phyloP scores from a whole-genome alignment of 2,329 filamentous ascomycete species.

The Ambrosiella cleistominuta region DNA sequence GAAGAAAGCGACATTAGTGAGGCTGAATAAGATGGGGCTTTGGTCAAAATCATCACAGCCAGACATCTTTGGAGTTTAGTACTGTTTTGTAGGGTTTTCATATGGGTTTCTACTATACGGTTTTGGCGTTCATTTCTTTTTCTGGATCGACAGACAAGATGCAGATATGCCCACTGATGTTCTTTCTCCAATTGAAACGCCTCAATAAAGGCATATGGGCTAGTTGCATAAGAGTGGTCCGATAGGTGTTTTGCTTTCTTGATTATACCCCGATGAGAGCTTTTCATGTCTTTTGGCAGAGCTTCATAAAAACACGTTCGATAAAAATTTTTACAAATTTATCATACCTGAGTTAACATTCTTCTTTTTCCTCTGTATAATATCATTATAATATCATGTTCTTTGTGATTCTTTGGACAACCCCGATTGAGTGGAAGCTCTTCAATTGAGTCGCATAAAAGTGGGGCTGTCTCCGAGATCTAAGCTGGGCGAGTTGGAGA shows the following conservation, averaged over 20 bases:
- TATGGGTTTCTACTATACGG: not conserved
- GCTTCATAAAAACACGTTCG: not conserved
- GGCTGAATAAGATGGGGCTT: constrained; percentile 31
- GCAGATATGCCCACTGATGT: not conserved
- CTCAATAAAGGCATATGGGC: no score
- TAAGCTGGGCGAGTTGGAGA: not conserved
- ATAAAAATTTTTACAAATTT: no score
- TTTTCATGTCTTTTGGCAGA: not conserved
- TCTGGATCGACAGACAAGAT: not conserved
- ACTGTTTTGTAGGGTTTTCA: not conserved
- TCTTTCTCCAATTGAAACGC: not conserved
- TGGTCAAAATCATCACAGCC: not conserved
- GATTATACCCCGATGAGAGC: not conserved
- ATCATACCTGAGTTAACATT: not conserved
- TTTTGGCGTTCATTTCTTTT: not conserved
- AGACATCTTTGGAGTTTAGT: not conserved
- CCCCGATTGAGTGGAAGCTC: not conserved
- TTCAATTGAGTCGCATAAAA: not conserved
- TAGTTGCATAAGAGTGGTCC: no score
- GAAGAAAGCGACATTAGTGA: constrained; percentile 49
- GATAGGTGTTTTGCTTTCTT: not conserved
- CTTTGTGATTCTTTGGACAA: not conserved
- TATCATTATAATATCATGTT: not conserved
- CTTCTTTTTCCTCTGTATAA: not conserved
- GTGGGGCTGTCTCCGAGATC: not conserved